Conservation (phyloP, 139 green algal genomes). For the Chlamydomonas schloesseri region DNA sequence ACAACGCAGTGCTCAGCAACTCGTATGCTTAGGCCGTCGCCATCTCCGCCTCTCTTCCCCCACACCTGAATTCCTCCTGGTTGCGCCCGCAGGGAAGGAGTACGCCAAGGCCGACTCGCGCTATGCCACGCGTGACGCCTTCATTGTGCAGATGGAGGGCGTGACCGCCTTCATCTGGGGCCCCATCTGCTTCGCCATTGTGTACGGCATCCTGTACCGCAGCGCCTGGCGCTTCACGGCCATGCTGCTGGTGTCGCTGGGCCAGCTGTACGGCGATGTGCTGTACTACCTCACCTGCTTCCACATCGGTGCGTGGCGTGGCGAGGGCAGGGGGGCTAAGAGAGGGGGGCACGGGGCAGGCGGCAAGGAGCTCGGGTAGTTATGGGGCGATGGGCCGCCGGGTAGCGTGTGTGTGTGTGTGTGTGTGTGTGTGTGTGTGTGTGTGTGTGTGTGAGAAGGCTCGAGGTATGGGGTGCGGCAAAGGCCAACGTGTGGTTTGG, state of each 20-base stretch:
- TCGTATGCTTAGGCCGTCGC: no score
- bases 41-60: no score
- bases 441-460: no score
- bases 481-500: no score
- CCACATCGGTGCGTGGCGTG: conserved; percentile 68
- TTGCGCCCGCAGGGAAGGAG: conserved; percentile 92
- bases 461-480: no score
- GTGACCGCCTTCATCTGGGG: conserved; percentile 89
- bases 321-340: no score
- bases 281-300: conserved; percentile 89
- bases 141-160: conserved; percentile 87
- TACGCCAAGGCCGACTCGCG: conserved; percentile 91
- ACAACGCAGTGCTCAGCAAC: no score
- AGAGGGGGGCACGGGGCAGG: no score
- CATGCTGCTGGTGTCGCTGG: conserved; percentile 82
- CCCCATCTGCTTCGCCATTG: conserved; percentile 76
- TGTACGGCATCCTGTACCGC: conserved; percentile 65
- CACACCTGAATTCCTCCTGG: no score
- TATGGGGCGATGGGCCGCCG: background rate
- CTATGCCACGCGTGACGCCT: conserved; percentile 89
- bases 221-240: conserved; percentile 75
- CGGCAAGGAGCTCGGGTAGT: background rate
- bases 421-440: no score
- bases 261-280: conserved; percentile 92
- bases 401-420: no score